Evolutionary conservation across 2,329 filamentous ascomycete genomes (phyloP).

Genomic region (Calonectria hongkongensis): DNA sequence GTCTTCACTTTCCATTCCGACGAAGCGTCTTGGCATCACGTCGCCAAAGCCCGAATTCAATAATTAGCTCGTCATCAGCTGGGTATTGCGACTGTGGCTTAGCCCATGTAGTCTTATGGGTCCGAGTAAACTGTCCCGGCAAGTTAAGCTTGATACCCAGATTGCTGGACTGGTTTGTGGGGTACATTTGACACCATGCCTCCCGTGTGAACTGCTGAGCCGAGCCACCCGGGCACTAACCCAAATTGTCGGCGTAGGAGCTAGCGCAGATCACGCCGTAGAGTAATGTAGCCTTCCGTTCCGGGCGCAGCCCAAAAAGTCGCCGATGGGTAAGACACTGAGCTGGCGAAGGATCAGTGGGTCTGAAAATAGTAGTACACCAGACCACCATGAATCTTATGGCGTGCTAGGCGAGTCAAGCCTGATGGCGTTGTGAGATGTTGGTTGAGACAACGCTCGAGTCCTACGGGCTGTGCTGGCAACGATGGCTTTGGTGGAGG

Average conservation of each 20-base stretch:
- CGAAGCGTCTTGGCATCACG: not conserved
- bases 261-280: slow-evolving; percentile 2
- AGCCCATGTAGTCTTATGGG: not conserved
- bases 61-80: not conserved
- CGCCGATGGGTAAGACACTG: slow-evolving; percentile 20
- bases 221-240: slow-evolving; percentile 16
- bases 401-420: not conserved
- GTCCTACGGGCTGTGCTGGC: slow-evolving; percentile 7
- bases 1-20: slow-evolving; percentile 8
- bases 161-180: slow-evolving; percentile 5
- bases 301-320: slow-evolving; percentile 17
- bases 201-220: not conserved
- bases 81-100: not conserved
- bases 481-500: not conserved
- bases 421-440: not conserved
- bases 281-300: not conserved
- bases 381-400: slow-evolving; percentile 1
- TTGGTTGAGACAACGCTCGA: not conserved
- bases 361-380: slow-evolving; percentile 20
- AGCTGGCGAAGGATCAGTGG: slow-evolving; percentile 19
- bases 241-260: not conserved
- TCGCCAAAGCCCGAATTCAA: slow-evolving; percentile 3
- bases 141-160: not conserved
- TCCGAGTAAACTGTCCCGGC: not conserved
- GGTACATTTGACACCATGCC: slow-evolving; percentile 10